Evolutionary conservation across 768 basidiomycete genomes (phyloP).

Genomic region (Podaxis rugospora): DNA sequence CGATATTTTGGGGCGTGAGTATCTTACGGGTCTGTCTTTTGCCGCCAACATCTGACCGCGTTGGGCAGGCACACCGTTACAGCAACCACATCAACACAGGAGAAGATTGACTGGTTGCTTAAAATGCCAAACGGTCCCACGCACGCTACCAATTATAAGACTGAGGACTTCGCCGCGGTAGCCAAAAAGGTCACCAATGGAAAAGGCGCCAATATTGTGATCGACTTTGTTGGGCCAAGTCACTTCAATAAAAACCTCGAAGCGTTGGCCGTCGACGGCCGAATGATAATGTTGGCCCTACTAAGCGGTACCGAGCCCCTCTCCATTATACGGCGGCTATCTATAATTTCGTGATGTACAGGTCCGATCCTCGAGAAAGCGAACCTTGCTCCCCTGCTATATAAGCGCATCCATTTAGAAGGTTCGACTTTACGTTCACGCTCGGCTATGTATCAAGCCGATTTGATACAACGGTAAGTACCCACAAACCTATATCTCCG

Average conservation of each 20-base stretch:
- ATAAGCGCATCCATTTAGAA: constrained; percentile 83
- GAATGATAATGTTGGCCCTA: constrained; percentile 64
- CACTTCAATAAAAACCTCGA: constrained; percentile 76
- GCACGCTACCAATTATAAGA: constrained; percentile 80
- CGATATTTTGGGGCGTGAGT: constrained; percentile 70
- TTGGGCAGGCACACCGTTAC: constrained; percentile 57
- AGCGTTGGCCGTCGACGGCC: constrained; percentile 63
- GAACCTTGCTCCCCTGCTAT: constrained; percentile 64
- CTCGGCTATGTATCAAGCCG: constrained; percentile 68
- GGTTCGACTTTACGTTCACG: constrained; percentile 85
- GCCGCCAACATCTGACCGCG: neutral
- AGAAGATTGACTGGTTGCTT: constrained; percentile 77
- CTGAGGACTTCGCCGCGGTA: constrained; percentile 71
- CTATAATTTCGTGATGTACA: constrained; percentile 21
- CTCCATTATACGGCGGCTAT: constrained; percentile 13
- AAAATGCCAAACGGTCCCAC: constrained; percentile 66
- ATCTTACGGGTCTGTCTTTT: neutral
- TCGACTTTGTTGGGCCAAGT: constrained; percentile 79
- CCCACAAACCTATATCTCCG: neutral
- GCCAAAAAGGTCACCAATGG: constrained; percentile 64
- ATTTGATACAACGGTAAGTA: constrained; percentile 56
- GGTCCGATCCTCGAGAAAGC: constrained; percentile 48
- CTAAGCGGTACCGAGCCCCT: constrained; percentile 51
- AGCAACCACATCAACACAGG: constrained; percentile 80
- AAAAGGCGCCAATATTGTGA: constrained; percentile 76